Conservation (phyloP, 2,329 filamentous ascomycete species). For the Ceratocystis colombiana region DNA sequence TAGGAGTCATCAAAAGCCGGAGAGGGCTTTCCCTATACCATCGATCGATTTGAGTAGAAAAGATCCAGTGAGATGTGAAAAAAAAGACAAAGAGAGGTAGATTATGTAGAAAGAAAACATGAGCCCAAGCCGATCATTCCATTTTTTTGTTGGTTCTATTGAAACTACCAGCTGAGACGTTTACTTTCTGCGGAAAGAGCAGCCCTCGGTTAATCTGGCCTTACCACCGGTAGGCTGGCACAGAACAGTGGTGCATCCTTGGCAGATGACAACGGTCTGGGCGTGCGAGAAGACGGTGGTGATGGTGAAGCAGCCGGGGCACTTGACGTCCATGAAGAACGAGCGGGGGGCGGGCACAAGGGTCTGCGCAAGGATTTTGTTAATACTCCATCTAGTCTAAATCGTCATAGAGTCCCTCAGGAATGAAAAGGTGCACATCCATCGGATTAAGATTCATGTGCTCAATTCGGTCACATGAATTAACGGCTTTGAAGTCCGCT, state of each 20-base stretch:
- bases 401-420: neutral
- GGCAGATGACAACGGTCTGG: slow-evolving; percentile 99
- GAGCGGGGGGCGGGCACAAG: slow-evolving; percentile 94
- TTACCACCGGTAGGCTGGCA: slow-evolving; percentile 99
- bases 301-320: slow-evolving; percentile 99
- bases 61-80: slow-evolving; percentile 18
- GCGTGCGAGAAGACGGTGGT: slow-evolving; percentile 99
- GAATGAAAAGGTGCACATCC: neutral
- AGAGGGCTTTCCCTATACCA: neutral
- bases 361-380: slow-evolving; percentile 44
- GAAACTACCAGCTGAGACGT: slow-evolving; percentile 35
- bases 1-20: neutral
- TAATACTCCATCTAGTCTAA: slow-evolving; percentile 25
- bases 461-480: neutral
- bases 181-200: slow-evolving; percentile 99
- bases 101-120: slow-evolving; percentile 24
- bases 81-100: slow-evolving; percentile 35
- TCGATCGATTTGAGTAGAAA: neutral
- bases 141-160: slow-evolving; percentile 27
- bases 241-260: slow-evolving; percentile 97
- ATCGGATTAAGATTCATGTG: neutral
- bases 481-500: neutral
- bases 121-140: slow-evolving; percentile 26
- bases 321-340: slow-evolving; percentile 99
- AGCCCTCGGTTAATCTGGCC: slow-evolving; percentile 97